Base-by-base conservation (phyloP, 164 flowering plant species). In the Tinospora cordifolia region DNA sequence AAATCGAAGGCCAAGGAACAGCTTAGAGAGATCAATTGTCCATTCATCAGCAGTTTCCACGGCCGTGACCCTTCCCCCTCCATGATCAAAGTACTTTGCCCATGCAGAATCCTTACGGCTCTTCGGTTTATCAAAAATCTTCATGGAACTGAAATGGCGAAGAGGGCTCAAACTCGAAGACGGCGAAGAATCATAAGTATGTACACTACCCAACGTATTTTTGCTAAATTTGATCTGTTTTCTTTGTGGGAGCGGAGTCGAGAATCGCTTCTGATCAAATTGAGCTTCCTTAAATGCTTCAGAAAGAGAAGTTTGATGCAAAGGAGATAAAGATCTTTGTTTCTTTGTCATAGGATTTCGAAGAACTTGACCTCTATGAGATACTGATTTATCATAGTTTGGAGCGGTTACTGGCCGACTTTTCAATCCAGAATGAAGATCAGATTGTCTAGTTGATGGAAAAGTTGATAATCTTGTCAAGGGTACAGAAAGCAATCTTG, bases 31-130 rank as follows among this genome's bases (percentile, higher is more conserved):
- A 75, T 93, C 97, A 14, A 87, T 81, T 47, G 63, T 75, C 79
- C 81, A 83, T 66, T 88, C 91, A 67, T 91, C 92, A 1, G 74
- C 84, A 5, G 84, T 72, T n/a, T 84, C 91, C 36, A 87, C 84
- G 0, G 95, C 89, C 3, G 80, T 82, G 21, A 93, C 95, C 70
- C 81, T 84, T 22, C 89, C 90, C 59, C 87, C 91, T 60, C 75
- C 85, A 76, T 85, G 81, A 44, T 93, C 95, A 78, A 93, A 90
- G 72, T 84, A 90, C 84, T 84, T 92, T 0, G 85, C 58, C 96
- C 93, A 92, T 12, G 84, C 39, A 1, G 82, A 83, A 1, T 88
- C 96, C 83, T 83, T 90, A 47, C 75, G 69, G 65, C 63, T 73
- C 79, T 83, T 87, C 0, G 72, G n/a, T 74, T 79, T 86, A 1